These are phyloP conservation scores for Peniophora sp. DNA, from an alignment of 1,284 basidiomycete species.

Conservation along the genomic window DNA sequence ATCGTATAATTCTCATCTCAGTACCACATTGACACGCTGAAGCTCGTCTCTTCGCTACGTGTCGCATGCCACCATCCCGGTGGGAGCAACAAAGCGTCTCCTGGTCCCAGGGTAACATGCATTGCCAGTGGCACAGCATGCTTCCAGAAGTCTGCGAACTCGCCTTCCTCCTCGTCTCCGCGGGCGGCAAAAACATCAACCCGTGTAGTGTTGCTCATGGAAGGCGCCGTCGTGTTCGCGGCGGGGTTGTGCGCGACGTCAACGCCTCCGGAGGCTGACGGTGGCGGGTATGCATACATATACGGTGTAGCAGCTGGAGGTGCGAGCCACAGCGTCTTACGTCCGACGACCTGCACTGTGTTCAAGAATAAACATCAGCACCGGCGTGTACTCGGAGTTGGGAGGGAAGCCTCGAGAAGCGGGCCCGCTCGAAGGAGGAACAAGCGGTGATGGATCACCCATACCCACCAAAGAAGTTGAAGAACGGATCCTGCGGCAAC, in stretches of 20 bases:
- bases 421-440: not conserved
- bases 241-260: slow-evolving; percentile 26
- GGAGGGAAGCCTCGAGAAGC: slow-evolving; percentile 6
- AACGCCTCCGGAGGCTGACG: slow-evolving; percentile 4
- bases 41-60: slow-evolving; percentile 70
- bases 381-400: not conserved
- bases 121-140: slow-evolving; percentile 59
- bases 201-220: slow-evolving; percentile 59
- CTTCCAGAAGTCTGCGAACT: slow-evolving; percentile 43
- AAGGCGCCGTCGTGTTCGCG: slow-evolving; percentile 28
- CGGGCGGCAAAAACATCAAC: slow-evolving; percentile 57
- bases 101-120: slow-evolving; percentile 62
- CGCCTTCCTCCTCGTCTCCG: slow-evolving; percentile 14
- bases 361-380: not conserved
- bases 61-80: slow-evolving; percentile 94
- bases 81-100: slow-evolving; percentile 83
- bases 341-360: slow-evolving; percentile 80
- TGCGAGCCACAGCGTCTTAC: slow-evolving; percentile 90
- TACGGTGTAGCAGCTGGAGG: slow-evolving; percentile 48
- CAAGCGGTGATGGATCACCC: no score
- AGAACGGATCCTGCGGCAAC: slow-evolving; percentile 76
- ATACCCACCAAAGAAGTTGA: slow-evolving; percentile 75
- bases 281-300: slow-evolving; percentile 47
- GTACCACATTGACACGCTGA: slow-evolving; percentile 81
- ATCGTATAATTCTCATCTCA: slow-evolving; percentile 17